Base-by-base conservation (phyloP, 2,329 filamentous ascomycete species). In the Ceratocystis papillata region DNA sequence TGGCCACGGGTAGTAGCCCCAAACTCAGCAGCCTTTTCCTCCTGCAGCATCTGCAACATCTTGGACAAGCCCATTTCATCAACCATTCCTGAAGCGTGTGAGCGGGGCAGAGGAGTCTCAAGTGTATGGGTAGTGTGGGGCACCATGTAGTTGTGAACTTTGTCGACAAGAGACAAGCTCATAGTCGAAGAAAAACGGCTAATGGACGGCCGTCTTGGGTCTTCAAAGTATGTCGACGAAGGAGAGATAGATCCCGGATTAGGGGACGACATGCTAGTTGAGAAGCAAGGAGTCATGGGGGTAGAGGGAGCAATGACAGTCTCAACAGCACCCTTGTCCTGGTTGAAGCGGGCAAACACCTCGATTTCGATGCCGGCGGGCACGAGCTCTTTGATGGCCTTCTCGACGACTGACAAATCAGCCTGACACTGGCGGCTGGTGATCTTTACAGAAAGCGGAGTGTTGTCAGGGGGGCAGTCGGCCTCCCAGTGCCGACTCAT, bases 401-500 rank as follows among this genome's bases (percentile, higher is more conserved):
- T 50, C 50, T 71, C 68, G 37, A 77, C 50, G 15, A 68, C 53
- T 20, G 70, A 61, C 10, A 71, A 66, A 65, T 79, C 72, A 10
- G 78, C 68, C 1, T 66, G 28, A 66, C 77, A 80, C 2, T 69
- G 68, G 0, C 67, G 69, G 3, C 74, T 74, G 1, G 71, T 50
- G 46, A 83, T 82, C 0, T 73, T 69, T 1, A 73, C 73, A 1
- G 74, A 75, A 2, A 83, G 72, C 1, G 76, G 73, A 0, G 79
- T 79, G 65, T 82, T 80, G 1, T 75, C 72, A 2, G 77, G 75
- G 0, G 81, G 80, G 66, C 80, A 83, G 3, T 70, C 69, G 0
- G 79, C 81, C 65, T 81, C 76, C 72, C 76, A 81, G 68, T 83
- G 80, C n/a, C 79, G 75, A 3, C 75, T 71, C 0, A 77, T 71